A percentile compares a stretch with the other conserved stretches of the same genome.
Conservation (phyloP, 225 moss, liverwort and hornwort genomes). For the Takakia lepidozioides region DNA sequence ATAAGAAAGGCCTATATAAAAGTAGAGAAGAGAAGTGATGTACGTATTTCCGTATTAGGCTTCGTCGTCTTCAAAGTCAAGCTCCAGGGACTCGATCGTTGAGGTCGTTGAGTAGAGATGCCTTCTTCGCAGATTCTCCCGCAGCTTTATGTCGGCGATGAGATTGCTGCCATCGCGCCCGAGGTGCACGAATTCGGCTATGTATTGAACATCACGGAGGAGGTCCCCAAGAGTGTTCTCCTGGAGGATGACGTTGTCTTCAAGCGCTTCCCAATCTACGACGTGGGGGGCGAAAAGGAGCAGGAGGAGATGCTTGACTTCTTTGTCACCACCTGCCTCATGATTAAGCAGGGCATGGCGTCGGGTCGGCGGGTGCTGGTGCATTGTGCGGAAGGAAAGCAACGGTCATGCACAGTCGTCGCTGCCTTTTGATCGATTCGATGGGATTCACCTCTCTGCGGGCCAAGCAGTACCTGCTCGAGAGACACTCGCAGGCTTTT, state of each 20-base stretch:
- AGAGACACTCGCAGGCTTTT: conserved; percentile 3
- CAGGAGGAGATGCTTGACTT: conserved; percentile 1
- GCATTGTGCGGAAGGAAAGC: conserved; percentile 7
- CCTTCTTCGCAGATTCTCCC: neutral
- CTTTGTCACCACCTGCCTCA: neutral
- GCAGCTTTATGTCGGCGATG: conserved; percentile 1
- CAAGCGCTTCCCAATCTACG: conserved; percentile 1
- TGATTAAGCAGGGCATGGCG: neutral
- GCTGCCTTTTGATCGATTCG: neutral
- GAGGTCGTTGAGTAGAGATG: too few relatives aligned
- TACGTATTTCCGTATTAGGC: too few relatives aligned
- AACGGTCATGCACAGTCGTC: conserved; percentile 2
- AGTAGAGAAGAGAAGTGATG: too few relatives aligned
- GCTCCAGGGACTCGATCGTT: too few relatives aligned
- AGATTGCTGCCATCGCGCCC: conserved; percentile 1
- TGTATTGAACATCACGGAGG: conserved; percentile 5
- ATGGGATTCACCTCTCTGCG: neutral
- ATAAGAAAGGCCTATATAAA: too few relatives aligned
- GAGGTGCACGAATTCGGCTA: conserved; percentile 1
- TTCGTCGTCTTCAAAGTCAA: too few relatives aligned
- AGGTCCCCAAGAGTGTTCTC: conserved; percentile 3
- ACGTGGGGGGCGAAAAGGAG: conserved; percentile 2
- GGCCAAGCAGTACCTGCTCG: neutral
- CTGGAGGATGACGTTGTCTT: conserved; percentile 1
- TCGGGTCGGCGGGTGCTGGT: neutral